phyloP scores from a whole-genome alignment of 208 protist species.

The Acanthamoeba royreba region DNA sequence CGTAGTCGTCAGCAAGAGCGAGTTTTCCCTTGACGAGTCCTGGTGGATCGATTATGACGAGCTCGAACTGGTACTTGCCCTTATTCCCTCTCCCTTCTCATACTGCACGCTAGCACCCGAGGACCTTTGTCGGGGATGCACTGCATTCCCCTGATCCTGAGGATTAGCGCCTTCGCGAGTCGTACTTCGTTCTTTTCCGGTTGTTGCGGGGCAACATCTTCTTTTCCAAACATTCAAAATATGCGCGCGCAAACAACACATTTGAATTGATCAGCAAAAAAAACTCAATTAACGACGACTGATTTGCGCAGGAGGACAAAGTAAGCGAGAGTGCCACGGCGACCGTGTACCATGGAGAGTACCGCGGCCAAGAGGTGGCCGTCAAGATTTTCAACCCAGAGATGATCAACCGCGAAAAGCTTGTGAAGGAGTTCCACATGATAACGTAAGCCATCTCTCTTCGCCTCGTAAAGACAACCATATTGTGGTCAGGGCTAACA shows the following conservation, averaged over 20 bases:
- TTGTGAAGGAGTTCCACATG: conserved; percentile 13
- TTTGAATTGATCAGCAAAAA: not conserved
- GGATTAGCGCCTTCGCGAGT: too few relatives aligned
- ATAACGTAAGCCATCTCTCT: not conserved
- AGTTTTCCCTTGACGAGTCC: conserved; percentile 5
- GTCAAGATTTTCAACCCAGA: conserved; percentile 36
- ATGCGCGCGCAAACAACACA: not conserved
- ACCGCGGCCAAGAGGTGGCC: conserved; percentile 10
- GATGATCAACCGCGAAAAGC: conserved; percentile 32
- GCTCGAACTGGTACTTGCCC: not conserved
- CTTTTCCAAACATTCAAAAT: not conserved
- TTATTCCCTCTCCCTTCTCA: not conserved
- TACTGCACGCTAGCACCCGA: too few relatives aligned
- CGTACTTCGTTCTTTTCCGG: not conserved
- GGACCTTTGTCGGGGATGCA: too few relatives aligned
- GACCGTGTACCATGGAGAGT: not conserved
- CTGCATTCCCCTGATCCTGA: too few relatives aligned
- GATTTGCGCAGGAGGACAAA: not conserved
- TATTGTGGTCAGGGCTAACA: too few relatives aligned
- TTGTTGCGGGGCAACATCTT: not conserved
- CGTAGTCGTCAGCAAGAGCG: not conserved
- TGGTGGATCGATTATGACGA: conserved; percentile 44
- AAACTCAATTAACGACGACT: not conserved
- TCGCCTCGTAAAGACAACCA: too few relatives aligned
- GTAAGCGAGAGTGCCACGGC: conserved; percentile 10